Conservation (phyloP, 805 yeast genomes). For the Wickerhamiella parazyma region DNA sequence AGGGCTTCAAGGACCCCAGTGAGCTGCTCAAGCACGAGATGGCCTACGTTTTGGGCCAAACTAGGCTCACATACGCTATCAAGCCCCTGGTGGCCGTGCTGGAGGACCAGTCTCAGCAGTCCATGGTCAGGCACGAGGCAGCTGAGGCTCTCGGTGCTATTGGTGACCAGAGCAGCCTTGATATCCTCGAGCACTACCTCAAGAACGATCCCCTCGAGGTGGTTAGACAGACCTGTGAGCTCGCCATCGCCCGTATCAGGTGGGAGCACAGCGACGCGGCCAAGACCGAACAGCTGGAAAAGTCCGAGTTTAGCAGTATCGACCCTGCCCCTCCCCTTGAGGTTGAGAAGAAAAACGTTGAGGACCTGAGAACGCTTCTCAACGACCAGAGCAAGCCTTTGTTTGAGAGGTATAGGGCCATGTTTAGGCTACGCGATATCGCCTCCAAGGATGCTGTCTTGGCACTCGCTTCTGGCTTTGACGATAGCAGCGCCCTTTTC, state of each 20-base stretch:
- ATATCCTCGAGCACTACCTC: slow-evolving; percentile 47
- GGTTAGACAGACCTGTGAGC: slow-evolving; percentile 93
- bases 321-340: slow-evolving; percentile 99
- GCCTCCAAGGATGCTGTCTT: slow-evolving; percentile 86
- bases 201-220: slow-evolving; percentile 69
- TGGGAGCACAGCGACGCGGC: slow-evolving; percentile 71
- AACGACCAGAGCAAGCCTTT: slow-evolving; percentile 67
- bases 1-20: slow-evolving; percentile 64
- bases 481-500: slow-evolving; percentile 83
- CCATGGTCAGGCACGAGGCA: slow-evolving; percentile 98
- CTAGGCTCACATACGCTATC: slow-evolving; percentile 68
- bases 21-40: slow-evolving; percentile 95
- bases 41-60: slow-evolving; percentile 94
- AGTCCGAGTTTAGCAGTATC: slow-evolving; percentile 69
- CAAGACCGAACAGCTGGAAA: slow-evolving; percentile 55
- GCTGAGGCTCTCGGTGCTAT: slow-evolving; percentile 98
- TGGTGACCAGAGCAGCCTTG: slow-evolving; percentile 64
- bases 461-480: slow-evolving; percentile 83
- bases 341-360: slow-evolving; percentile 43
- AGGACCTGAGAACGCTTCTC: slow-evolving; percentile 49
- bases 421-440: slow-evolving; percentile 93
- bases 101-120: slow-evolving; percentile 44
- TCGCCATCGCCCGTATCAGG: slow-evolving; percentile 85
- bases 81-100: slow-evolving; percentile 63
- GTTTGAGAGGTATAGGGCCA: slow-evolving; percentile 92